Evolutionary conservation across 2,329 filamentous ascomycete species (phyloP).

Genomic region (Chaetomiaceae sp.): DNA sequence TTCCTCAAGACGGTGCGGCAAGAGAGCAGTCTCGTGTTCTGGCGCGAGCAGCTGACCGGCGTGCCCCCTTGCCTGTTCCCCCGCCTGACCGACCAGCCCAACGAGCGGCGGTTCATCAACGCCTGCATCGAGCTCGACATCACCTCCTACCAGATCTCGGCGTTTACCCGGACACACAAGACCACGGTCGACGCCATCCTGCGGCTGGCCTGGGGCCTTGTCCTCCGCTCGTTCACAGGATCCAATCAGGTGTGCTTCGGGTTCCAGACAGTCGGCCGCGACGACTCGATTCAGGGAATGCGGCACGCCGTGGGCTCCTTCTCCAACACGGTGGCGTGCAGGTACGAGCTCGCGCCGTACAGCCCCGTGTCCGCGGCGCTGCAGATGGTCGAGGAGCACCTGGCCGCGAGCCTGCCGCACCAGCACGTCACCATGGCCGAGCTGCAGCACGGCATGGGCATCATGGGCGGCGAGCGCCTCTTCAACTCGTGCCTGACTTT

Average conservation of each 20-base stretch:
- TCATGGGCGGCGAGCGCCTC: conserved; percentile 35
- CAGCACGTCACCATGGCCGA: conserved; percentile 42
- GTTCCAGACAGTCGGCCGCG: conserved; percentile 40
- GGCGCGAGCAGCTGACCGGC: conserved; percentile 36
- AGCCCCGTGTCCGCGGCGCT: conserved; percentile 31
- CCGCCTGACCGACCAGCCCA: conserved; percentile 27
- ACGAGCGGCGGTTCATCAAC: conserved; percentile 29
- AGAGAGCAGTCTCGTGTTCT: conserved; percentile 38
- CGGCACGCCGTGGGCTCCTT: conserved; percentile 42
- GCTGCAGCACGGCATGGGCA: conserved; percentile 41
- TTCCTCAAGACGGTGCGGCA: conserved; percentile 31
- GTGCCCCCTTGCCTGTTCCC: conserved; percentile 43
- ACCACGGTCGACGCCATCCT: conserved; percentile 46
- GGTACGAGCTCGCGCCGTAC: conserved; percentile 29
- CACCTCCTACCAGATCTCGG: conserved; percentile 34
- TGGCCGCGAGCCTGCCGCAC: conserved; percentile 30
- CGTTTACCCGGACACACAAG: conserved; percentile 37
- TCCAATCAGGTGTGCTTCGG: conserved; percentile 50
- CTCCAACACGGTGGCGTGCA: conserved; percentile 34
- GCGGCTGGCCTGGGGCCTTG: conserved; percentile 54
- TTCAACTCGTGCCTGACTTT: conserved; percentile 49
- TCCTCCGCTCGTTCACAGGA: conserved; percentile 49
- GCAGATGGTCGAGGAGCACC: conserved; percentile 29
- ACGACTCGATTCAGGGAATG: conserved; percentile 37
- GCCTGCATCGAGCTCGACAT: conserved; percentile 37